Conservation (phyloP, 441 rosid genomes). For the Pelargonium australe region DNA sequence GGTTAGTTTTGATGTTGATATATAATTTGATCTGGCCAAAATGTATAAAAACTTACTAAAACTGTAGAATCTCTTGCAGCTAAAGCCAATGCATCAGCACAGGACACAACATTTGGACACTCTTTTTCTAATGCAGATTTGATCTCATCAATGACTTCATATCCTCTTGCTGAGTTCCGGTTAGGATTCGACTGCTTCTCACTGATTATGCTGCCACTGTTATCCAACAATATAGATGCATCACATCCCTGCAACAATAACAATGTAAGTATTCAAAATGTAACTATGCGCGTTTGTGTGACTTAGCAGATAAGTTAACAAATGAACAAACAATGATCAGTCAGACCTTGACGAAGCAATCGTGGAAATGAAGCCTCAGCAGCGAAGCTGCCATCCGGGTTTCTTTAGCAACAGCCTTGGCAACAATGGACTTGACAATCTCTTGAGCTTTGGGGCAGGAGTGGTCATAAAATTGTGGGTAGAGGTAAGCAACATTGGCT, state of each 20-base stretch:
- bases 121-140: constrained; percentile 64
- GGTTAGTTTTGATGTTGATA: constrained; percentile 8
- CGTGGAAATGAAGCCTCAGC: constrained; percentile 84
- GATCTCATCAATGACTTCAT: constrained; percentile 69
- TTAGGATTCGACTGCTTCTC: constrained; percentile 77
- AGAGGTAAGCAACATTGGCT: constrained; percentile 41
- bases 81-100: constrained; percentile 72
- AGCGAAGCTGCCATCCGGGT: constrained; percentile 83
- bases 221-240: constrained; percentile 68
- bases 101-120: constrained; percentile 72
- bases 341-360: constrained; percentile 80
- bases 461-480: constrained; percentile 57
- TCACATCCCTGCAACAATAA: constrained; percentile 64
- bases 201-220: constrained; percentile 41
- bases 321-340: too few relatives aligned
- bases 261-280: neutral
- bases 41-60: constrained; percentile 36
- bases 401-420: constrained; percentile 63
- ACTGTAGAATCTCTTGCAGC: constrained; percentile 87
- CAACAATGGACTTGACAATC: constrained; percentile 58
- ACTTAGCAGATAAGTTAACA: too few relatives aligned
- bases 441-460: constrained; percentile 63
- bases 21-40: neutral
- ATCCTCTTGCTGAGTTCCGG: constrained; percentile 66
- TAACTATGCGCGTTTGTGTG: too few relatives aligned